Conservation (phyloP, 2,329 filamentous ascomycete genomes). For the Arthrinium phaeospermum region DNA sequence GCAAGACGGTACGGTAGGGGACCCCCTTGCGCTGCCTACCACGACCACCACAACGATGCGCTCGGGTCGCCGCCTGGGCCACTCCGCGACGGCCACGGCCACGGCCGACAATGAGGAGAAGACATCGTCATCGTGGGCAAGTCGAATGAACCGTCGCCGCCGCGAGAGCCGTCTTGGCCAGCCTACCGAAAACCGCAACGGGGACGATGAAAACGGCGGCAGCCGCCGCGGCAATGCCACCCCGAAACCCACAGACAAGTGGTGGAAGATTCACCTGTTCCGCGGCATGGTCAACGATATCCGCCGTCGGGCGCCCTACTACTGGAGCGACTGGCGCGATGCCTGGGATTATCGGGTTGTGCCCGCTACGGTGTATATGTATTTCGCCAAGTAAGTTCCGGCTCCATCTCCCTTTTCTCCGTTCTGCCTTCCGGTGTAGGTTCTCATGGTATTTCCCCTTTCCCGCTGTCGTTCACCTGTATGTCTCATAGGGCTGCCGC, state of each 20-base stretch:
- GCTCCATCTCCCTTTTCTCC: background rate
- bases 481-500: background rate
- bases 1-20: background rate
- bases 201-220: background rate
- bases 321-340: slow-evolving; percentile 82
- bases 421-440: background rate
- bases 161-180: background rate
- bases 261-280: slow-evolving; percentile 80
- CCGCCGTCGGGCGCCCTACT: slow-evolving; percentile 75
- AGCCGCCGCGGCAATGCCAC: background rate
- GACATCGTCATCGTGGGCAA: background rate
- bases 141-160: background rate
- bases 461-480: background rate
- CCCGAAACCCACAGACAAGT: slow-evolving; percentile 40
- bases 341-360: slow-evolving; percentile 91
- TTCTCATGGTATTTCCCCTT: background rate
- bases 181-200: background rate
- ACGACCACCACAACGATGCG: background rate
- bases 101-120: background rate
- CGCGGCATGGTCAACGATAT: slow-evolving; percentile 82
- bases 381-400: slow-evolving; percentile 80
- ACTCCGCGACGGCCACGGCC: background rate
- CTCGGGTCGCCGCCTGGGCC: background rate
- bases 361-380: slow-evolving; percentile 90
- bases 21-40: background rate